These are phyloP conservation scores for Exophiala sp. DNA, from an alignment of 2,329 filamentous ascomycete species.

Conservation along the genomic window DNA sequence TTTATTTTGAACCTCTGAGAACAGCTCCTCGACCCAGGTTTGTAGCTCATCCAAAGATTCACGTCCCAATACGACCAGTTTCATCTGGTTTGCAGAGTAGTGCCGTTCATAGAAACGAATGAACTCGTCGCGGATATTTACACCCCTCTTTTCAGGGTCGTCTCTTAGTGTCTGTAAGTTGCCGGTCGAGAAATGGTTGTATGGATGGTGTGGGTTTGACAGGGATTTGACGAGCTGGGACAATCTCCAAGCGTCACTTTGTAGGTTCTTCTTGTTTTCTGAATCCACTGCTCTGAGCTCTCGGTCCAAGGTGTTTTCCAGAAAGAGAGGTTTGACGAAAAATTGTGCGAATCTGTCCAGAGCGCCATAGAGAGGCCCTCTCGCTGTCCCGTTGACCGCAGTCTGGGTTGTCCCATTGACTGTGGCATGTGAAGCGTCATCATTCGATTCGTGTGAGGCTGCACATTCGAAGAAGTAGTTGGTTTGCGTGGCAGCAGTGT, in stretches of 20 bases:
- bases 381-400: slow-evolving; percentile 17
- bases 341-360: slow-evolving; percentile 92
- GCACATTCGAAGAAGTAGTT: slow-evolving; percentile 98
- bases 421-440: slow-evolving; percentile 13
- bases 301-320: slow-evolving; percentile 77
- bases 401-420: slow-evolving; percentile 21
- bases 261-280: slow-evolving; percentile 96
- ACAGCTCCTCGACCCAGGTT: slow-evolving; percentile 78
- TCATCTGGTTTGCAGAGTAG: slow-evolving; percentile 93
- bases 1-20: slow-evolving; percentile 78
- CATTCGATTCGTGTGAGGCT: slow-evolving; percentile 59
- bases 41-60: slow-evolving; percentile 80
- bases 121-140: slow-evolving; percentile 86
- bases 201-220: slow-evolving; percentile 84
- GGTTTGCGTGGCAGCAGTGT: slow-evolving; percentile 87
- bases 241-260: slow-evolving; percentile 83
- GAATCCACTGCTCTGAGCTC: slow-evolving; percentile 88
- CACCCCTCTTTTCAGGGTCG: slow-evolving; percentile 69
- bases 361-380: slow-evolving; percentile 67
- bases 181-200: slow-evolving; percentile 86
- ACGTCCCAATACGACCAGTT: slow-evolving; percentile 78
- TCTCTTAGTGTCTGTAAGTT: slow-evolving; percentile 84
- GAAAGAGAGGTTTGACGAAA: slow-evolving; percentile 83
- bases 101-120: slow-evolving; percentile 86
- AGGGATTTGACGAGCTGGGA: slow-evolving; percentile 83